Conservation (phyloP, 257 asterid genomes). For the Ilex asprella region DNA sequence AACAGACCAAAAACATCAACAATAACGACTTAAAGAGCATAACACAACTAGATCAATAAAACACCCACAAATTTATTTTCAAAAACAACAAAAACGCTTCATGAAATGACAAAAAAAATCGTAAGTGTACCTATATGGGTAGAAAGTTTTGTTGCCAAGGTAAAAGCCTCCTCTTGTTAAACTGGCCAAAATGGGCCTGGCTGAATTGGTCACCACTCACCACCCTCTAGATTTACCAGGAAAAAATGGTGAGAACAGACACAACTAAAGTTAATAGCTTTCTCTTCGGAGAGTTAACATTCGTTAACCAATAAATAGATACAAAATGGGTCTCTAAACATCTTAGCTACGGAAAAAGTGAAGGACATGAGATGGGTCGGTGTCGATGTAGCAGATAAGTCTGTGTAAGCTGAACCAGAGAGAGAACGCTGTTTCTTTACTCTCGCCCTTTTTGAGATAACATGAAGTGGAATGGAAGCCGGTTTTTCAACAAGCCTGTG, state of each 20-base stretch:
- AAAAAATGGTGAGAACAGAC: slow-evolving; percentile 8
- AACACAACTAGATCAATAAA: slow-evolving; percentile 38
- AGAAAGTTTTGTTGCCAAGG: neutral
- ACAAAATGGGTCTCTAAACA: no score
- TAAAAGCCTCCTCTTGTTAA: slow-evolving; percentile 7
- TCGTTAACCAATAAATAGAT: neutral
- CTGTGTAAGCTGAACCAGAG: neutral
- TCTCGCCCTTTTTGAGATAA: neutral
- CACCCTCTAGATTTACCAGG: slow-evolving; percentile 31
- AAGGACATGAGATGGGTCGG: no score
- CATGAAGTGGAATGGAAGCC: slow-evolving; percentile 22
- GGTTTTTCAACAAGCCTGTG: slow-evolving; percentile 26
- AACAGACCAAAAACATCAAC: slow-evolving; percentile 1
- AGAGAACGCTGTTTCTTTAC: neutral
- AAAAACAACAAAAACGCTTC: neutral
- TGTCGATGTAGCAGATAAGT: no score
- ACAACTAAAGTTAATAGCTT: slow-evolving; percentile 1
- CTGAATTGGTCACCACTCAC: slow-evolving; percentile 9
- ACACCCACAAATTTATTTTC: slow-evolving; percentile 16
- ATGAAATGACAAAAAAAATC: slow-evolving; percentile 4
- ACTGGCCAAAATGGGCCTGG: slow-evolving; percentile 21
- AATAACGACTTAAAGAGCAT: slow-evolving; percentile 2
- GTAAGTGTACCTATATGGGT: slow-evolving; percentile 33
- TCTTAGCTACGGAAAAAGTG: no score
- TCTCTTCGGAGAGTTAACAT: slow-evolving; percentile 8